Evolutionary conservation across 2,329 filamentous ascomycete genomes (phyloP).

Genomic region (Didymella segeticola): DNA sequence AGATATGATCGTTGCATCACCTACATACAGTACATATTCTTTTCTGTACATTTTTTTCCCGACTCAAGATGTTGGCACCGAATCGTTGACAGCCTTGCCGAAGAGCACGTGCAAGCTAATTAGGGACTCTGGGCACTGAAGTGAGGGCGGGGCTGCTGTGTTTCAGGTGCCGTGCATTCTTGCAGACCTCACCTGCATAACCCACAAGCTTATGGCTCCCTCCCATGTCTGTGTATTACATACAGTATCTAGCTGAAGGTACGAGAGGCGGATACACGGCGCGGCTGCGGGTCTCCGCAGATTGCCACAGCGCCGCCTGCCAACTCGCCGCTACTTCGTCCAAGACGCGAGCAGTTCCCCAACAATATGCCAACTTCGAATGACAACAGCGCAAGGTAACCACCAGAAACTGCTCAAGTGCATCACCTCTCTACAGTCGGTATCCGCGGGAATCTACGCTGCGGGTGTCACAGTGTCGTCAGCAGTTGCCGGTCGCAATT

Average conservation of each 20-base stretch:
- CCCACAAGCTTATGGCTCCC: constrained; percentile 9
- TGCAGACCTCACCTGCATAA: constrained; percentile 13
- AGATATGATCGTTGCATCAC: not conserved
- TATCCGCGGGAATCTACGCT: constrained; percentile 3
- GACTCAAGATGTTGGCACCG: not conserved
- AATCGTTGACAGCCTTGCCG: not conserved
- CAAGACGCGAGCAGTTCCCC: constrained; percentile 9
- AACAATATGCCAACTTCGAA: constrained; percentile 7
- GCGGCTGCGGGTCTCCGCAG: constrained; percentile 6
- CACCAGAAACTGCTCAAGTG: constrained; percentile 8
- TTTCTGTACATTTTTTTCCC: not conserved
- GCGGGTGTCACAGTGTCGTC: constrained; percentile 4
- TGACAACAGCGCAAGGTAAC: constrained; percentile 3
- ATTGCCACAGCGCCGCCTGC: constrained; percentile 4
- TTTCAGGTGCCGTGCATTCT: constrained; percentile 15
- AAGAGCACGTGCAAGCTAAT: not conserved
- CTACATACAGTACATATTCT: not conserved
- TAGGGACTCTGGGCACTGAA: not conserved
- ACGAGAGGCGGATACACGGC: constrained; percentile 9
- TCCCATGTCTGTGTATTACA: constrained; percentile 13
- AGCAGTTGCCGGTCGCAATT: constrained; percentile 7
- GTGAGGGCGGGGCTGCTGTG: constrained; percentile 6
- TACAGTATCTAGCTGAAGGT: constrained; percentile 9
- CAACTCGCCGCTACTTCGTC: not conserved
- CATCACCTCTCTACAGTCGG: not conserved